Percentiles rank a stretch among this genome's conserved stretches.
Conservation (phyloP, 768 basidiomycete genomes). For the Termitomyces sp. region DNA sequence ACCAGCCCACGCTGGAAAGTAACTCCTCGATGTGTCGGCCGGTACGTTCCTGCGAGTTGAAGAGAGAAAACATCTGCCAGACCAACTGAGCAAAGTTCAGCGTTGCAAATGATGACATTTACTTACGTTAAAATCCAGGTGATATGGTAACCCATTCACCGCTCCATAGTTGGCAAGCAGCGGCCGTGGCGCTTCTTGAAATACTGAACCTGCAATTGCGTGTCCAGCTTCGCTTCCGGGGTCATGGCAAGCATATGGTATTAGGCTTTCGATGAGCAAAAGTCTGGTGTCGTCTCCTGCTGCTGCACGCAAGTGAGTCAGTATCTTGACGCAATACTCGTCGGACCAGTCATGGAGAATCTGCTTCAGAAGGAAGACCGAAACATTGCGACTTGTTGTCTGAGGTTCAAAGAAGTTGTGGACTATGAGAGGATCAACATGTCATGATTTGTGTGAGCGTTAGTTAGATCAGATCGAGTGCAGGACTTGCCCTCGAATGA, state of each 20-base stretch:
- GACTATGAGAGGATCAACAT: not conserved
- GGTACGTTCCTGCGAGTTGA: slow-evolving; percentile 37
- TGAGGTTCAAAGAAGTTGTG: slow-evolving; percentile 8
- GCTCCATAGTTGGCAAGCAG: slow-evolving; percentile 36
- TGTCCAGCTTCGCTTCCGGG: not conserved
- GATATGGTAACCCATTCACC: slow-evolving; percentile 29
- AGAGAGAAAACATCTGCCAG: slow-evolving; percentile 33
- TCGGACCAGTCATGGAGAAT: slow-evolving; percentile 9
- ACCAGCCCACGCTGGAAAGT: slow-evolving; percentile 29
- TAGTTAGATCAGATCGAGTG: too few relatives aligned
- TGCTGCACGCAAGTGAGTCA: not conserved
- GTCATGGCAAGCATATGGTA: slow-evolving; percentile 7
- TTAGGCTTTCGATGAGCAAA: slow-evolving; percentile 1
- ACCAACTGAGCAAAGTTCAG: not conserved
- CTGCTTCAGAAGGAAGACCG: slow-evolving; percentile 4
- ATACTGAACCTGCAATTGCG: slow-evolving; percentile 14
- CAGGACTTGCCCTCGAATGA: slow-evolving; percentile 5
- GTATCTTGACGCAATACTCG: slow-evolving; percentile 1
- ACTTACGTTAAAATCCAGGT: not conserved
- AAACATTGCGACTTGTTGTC: not conserved
- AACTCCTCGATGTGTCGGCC: slow-evolving; percentile 25
- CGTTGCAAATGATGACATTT: not conserved
- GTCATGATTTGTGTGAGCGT: too few relatives aligned
- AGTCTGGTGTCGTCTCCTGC: slow-evolving; percentile 3
- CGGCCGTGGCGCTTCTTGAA: slow-evolving; percentile 19